Base-by-base conservation (phyloP, 352 stramenopile species). In the Sclerospora graminicola region DNA sequence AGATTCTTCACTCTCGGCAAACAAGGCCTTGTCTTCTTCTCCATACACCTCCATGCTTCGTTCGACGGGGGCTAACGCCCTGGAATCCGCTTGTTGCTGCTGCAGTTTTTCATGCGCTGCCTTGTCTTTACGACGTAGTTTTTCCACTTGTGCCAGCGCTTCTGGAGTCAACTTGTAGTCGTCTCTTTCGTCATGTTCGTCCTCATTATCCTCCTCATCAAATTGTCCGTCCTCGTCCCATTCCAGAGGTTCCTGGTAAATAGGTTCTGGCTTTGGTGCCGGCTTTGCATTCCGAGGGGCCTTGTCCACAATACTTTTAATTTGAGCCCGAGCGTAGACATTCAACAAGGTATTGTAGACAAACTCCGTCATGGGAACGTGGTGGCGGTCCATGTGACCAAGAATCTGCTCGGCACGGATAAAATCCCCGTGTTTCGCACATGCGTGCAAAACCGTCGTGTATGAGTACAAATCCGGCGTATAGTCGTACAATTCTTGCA, bases 401-500 rank as follows among this genome's bases (percentile, higher is more conserved):
- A 86, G 47, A 27, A 90, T 83, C 57, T 81, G 58, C 48, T 90
- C 78, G 0, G 75, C 75, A 47, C 82, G 66, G 35, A 87, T 60
- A 15, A 77, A 70, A 41, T 90, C 78, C 14, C 78, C 78, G 15
- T 88, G 66, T 60, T 85, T 87, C 23, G 75, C 75, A 33, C 75
- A 87, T 5, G 78, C 73, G 46, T 82, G 69, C 23, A 90, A 51
- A 50, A 90, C 72, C 32, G 76, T 86, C 48, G 74, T 73, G 66
- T 90, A 90, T 42, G 75, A 82, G 48, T 79, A 75, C 54, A 73
- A 45, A 51, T 87, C 74, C 30, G 78, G 78, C 18, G 72, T 51
- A 57, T 87, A 85, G 53, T 90, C 78, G 57, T 90, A 90, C 46
- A 88, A 49, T 45, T 90, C 78, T 49, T 90, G 78, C 78, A 90